Base-by-base conservation (phyloP, 2,329 filamentous ascomycete species). In the Ceratocystiopsis sp. region DNA sequence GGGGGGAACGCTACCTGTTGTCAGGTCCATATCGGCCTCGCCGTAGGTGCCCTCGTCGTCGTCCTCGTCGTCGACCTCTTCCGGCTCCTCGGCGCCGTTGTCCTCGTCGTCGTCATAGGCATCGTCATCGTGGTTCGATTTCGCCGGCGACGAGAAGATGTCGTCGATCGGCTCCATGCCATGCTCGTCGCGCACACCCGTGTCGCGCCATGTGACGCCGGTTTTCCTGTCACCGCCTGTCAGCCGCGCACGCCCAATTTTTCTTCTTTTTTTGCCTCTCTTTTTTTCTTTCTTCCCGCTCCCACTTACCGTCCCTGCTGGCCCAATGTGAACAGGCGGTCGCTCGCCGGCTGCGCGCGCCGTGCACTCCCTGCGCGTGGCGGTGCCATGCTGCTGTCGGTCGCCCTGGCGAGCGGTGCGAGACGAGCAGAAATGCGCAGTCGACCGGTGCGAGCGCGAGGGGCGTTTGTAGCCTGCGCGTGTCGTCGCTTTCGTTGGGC, bases 151-250 rank as follows among this genome's bases (percentile, higher is more conserved):
- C 10, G 87, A 95, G 60, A 94, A 94, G 50, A 96, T 75, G 51
- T 76, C 75, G 34, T 89, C 83, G 46, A 94, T 72, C 34, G 84
- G 80, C 58, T 95, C 85, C 66, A 98, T 78, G 59, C 89, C 91
- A 68, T 94, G 69, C 58, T 93, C 86, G 62, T 96, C 89, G 62
- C 85, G 81, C 47, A 78, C 67, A 42, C 84, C 84, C 44, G 68
- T 76, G 54, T 94, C 84, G 54, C 77, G 75, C 32, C 96, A 62
- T 1, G 77, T 81, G 21, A 93, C 73, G 38, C 91, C 91, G 1
- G 91, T 98, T 71, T 93, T 93, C 52, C 89, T 95, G 51, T 41
- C 18, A 35, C 1, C 10, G 6, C 37, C 16, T 19, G 37, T 42
- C 19, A 45, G 38, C 38, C 2, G 21, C 33, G 15, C n/a, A 8